Conservation (phyloP, 1,284 basidiomycete species). For the Ganoderma sinense region DNA sequence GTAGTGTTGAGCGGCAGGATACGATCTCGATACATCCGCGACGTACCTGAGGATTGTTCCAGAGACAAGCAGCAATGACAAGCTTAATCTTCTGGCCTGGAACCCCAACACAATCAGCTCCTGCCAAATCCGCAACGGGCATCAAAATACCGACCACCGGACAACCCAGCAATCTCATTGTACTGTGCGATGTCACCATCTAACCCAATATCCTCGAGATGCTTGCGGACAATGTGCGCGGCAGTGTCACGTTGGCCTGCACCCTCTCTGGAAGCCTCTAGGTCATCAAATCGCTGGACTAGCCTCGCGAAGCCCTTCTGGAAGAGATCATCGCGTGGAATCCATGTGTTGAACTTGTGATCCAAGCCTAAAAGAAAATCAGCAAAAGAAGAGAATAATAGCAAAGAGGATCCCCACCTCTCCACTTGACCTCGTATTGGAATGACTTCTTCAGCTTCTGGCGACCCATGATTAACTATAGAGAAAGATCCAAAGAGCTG, state of each 20-base stretch:
- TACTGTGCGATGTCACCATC: constrained; percentile 98
- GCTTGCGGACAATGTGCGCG: constrained; percentile 83
- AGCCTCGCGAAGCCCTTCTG: constrained; percentile 92
- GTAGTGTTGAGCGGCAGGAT: constrained; percentile 1
- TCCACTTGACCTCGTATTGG: constrained; percentile 98
- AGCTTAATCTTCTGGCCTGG: constrained; percentile 96
- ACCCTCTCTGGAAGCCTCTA: constrained; percentile 94
- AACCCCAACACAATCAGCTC: not conserved
- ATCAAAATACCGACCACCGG: constrained; percentile 65
- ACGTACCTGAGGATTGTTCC: constrained; percentile 90
- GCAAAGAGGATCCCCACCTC: constrained; percentile 45
- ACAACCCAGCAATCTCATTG: constrained; percentile 92
- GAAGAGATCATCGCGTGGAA: constrained; percentile 89
- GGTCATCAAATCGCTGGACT: constrained; percentile 95
- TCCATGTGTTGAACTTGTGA: constrained; percentile 95
- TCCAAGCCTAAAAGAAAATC: constrained; percentile 60
- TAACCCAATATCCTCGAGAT: constrained; percentile 93
- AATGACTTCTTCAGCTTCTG: constrained; percentile 98
- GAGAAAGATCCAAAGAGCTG: constrained; percentile 9
- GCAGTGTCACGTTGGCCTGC: constrained; percentile 89
- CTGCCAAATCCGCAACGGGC: not conserved
- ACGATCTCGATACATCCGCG: constrained; percentile 9
- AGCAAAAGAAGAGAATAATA: not conserved
- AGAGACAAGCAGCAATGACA: constrained; percentile 93
- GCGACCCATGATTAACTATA: constrained; percentile 89